A percentile compares a stretch with the other conserved stretches of the same genome.
phyloP scores from a whole-genome alignment of 768 basidiomycete genomes.

The Leccinum fibrillosum region DNA sequence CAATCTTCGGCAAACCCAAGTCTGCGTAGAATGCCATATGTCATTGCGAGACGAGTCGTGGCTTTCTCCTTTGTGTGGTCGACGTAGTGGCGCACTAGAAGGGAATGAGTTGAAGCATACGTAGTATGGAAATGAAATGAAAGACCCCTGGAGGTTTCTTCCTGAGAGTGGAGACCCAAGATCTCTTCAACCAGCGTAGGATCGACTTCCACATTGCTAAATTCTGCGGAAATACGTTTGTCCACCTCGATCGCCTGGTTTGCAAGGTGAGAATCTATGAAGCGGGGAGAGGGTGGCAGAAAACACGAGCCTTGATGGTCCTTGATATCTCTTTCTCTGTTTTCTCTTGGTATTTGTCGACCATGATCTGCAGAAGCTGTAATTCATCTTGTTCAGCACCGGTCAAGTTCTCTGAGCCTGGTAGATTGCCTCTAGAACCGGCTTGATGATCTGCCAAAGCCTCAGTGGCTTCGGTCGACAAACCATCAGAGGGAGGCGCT shows the following conservation, averaged over 20 bases:
- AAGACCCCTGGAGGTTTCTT: slow-evolving; percentile 31
- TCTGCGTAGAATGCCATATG: slow-evolving; percentile 76
- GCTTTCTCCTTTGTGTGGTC: slow-evolving; percentile 71
- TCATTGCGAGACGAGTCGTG: slow-evolving; percentile 66
- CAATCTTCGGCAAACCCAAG: slow-evolving; percentile 70
- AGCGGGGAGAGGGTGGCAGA: not conserved
- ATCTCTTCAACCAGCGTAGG: slow-evolving; percentile 54
- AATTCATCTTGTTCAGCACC: slow-evolving; percentile 46
- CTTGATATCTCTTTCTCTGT: slow-evolving; percentile 81
- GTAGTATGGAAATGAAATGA: not conserved
- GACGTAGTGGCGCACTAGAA: slow-evolving; percentile 17
- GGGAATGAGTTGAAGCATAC: slow-evolving; percentile 1
- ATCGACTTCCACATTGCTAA: slow-evolving; percentile 64
- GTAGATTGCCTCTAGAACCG: slow-evolving; percentile 4
- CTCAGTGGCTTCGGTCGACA: slow-evolving; percentile 7
- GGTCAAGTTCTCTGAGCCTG: slow-evolving; percentile 24
- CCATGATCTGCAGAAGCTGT: slow-evolving; percentile 60
- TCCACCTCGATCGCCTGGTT: slow-evolving; percentile 73
- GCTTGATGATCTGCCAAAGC: slow-evolving; percentile 3
- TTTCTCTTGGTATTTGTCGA: slow-evolving; percentile 84
- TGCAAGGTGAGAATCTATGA: not conserved
- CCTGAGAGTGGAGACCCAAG: slow-evolving; percentile 46
- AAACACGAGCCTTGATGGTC: slow-evolving; percentile 57
- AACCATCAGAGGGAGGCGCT: not conserved
- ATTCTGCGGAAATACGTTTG: slow-evolving; percentile 61